phyloP scores from a whole-genome alignment of 805 yeast genomes.

The Myxozyma geophila region DNA sequence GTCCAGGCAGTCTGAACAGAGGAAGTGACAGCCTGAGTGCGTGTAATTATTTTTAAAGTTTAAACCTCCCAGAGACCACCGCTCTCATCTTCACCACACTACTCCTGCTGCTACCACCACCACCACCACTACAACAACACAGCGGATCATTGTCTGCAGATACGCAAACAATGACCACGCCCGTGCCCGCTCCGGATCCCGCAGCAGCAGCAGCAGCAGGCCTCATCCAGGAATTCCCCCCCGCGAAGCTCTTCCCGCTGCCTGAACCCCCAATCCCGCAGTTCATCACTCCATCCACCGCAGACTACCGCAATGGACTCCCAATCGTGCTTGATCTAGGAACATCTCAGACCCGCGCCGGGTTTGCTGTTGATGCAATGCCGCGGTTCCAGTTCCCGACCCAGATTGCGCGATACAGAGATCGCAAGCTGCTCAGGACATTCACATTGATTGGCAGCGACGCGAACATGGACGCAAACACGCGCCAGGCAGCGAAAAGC shows the following conservation, averaged over 20 bases:
- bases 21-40: background rate
- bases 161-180: background rate
- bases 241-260: slow-evolving; percentile 40
- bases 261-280: slow-evolving; percentile 40
- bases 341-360: slow-evolving; percentile 46
- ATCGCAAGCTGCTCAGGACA: slow-evolving; percentile 60
- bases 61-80: background rate
- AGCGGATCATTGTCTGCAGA: too few relatives aligned
- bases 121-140: background rate
- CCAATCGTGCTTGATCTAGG: slow-evolving; percentile 91
- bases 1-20: background rate
- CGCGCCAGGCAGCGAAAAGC: slow-evolving; percentile 68
- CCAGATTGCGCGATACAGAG: slow-evolving; percentile 73
- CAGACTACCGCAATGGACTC: slow-evolving; percentile 54
- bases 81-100: background rate
- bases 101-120: background rate
- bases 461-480: slow-evolving; percentile 68
- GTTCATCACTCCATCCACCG: slow-evolving; percentile 52
- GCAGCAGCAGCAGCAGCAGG: slow-evolving; percentile 11
- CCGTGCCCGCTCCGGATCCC: background rate
- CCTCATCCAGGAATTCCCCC: slow-evolving; percentile 17
- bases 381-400: slow-evolving; percentile 59
- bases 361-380: slow-evolving; percentile 37
- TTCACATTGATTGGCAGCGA: slow-evolving; percentile 85
- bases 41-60: slow-evolving; percentile 2